Base-by-base conservation (phyloP, 345 rosid species). In the Citrus mangshanensis region DNA sequence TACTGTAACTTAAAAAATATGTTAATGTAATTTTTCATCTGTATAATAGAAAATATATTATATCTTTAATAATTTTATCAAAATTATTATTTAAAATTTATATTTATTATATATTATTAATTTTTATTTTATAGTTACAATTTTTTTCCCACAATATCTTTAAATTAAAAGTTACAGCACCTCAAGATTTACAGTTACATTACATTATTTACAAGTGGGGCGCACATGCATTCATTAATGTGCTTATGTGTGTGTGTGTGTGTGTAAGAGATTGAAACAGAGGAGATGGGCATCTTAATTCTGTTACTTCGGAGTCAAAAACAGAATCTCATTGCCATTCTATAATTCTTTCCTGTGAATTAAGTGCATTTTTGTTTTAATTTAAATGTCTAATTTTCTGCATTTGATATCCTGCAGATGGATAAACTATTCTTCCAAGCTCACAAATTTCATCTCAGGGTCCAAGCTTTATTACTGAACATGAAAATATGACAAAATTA, bases 1-100 rank as follows among this genome's bases (percentile, higher is more conserved):
- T 32, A 0, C 0, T 32, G 5, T 4, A 4, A 0, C 34, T 32
- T 32, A 32, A 4, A 32, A 32, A 32, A 0, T 32, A 32, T 32
- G 34, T 32, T 32, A 32, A 32, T 32, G 34, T 32, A 5, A 32
- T 4, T 32, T 32, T 32, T 32, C 0, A 32, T 32, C 0, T 0
- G 34, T 5, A 32, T 32, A 0, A 32, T 32, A 32, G 0, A 32
- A 32, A 32, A 32, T 32, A 32, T 32, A 32, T 32, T 32, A 32
- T 32, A 32, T 32, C 0, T 32, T 32, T 32, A 32, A 32, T 32
- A 32, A 32, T 32, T 32, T 32, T 32, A 0, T 32, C 0, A 32
- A 0, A 32, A 32, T 32, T 0, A 32, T 32, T 4, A 4, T 32
- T 32, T 32, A 32, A 32, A 32, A 4, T 32, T 32, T 32, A 32